phyloP scores from a whole-genome alignment of 2,329 filamentous ascomycete species.

The Zasmidium cellare region DNA sequence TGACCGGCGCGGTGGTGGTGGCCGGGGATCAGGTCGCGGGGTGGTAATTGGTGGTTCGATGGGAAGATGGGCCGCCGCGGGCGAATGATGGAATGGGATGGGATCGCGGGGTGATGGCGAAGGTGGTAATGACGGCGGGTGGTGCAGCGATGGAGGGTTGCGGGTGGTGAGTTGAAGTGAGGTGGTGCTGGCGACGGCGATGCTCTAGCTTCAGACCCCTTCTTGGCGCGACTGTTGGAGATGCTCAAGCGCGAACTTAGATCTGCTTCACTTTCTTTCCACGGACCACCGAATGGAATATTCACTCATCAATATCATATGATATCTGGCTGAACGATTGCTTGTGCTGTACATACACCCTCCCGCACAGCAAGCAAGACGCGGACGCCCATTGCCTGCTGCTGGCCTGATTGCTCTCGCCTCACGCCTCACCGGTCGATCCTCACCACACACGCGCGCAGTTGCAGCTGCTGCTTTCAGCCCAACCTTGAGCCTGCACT shows the following conservation, averaged over 20 bases:
- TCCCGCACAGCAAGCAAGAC: too few species aligned
- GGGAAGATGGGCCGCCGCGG: not conserved
- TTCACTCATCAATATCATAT: too few species aligned
- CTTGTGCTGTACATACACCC: not conserved
- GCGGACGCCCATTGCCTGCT: too few species aligned
- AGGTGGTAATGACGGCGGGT: conserved; percentile 1
- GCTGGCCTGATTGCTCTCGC: not conserved
- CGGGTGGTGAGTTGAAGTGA: not conserved
- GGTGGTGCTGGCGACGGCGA: not conserved
- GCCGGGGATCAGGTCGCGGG: not conserved
- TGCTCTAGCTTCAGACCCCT: not conserved
- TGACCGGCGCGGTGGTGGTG: conserved; percentile 2
- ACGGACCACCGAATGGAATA: too few species aligned
- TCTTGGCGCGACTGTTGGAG: not conserved
- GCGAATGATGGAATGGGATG: not conserved
- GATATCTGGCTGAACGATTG: not conserved
- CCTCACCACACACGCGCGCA: not conserved
- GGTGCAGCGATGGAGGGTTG: not conserved
- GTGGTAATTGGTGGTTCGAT: conserved; percentile 1
- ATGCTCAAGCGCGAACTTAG: not conserved
- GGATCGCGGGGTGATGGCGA: conserved; percentile 1
- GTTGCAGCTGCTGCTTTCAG: not conserved
- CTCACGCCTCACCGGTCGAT: not conserved
- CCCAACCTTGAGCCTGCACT: not conserved
- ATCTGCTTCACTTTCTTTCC: too few species aligned